These are phyloP conservation scores for Candida sanyaensis DNA, from an alignment of 1,139 yeast species.

Conservation along the genomic window DNA sequence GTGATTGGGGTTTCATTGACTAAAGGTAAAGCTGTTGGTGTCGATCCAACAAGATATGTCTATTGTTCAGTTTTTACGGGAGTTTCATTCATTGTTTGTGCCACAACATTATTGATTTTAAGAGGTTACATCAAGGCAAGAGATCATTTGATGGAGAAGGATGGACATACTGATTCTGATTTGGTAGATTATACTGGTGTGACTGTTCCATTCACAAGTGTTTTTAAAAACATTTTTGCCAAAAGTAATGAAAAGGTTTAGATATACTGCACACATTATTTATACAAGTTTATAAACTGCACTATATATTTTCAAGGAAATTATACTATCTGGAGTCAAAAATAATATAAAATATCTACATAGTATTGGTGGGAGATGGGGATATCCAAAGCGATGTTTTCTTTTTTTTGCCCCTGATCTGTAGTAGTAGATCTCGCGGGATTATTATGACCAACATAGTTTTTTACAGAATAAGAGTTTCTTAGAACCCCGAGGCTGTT, in stretches of 20 bases:
- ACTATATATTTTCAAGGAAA: too few relatives aligned
- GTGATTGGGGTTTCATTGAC: constrained; percentile 55
- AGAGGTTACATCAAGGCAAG: constrained; percentile 54
- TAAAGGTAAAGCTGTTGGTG: constrained; percentile 31
- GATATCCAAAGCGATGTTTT: too few relatives aligned
- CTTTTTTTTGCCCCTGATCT: too few relatives aligned
- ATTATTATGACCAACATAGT: too few relatives aligned
- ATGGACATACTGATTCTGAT: constrained; percentile 20
- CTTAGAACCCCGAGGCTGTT: too few relatives aligned
- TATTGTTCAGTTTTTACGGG: constrained; percentile 59
- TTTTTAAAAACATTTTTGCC: constrained; percentile 18
- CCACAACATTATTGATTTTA: constrained; percentile 35
- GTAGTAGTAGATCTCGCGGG: too few relatives aligned
- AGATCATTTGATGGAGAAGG: constrained; percentile 26
- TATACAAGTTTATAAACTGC: too few relatives aligned
- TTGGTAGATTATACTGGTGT: constrained; percentile 19
- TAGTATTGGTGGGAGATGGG: too few relatives aligned
- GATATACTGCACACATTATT: neutral
- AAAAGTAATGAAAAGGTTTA: constrained; percentile 13
- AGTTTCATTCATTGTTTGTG: constrained; percentile 45
- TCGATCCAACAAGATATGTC: constrained; percentile 46
- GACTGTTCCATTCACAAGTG: constrained; percentile 19
- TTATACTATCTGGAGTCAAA: too few relatives aligned
- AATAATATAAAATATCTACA: too few relatives aligned
- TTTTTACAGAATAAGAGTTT: too few relatives aligned